Base-by-base conservation (phyloP, 1,284 basidiomycete species). In the Austroboletus rostrupii region DNA sequence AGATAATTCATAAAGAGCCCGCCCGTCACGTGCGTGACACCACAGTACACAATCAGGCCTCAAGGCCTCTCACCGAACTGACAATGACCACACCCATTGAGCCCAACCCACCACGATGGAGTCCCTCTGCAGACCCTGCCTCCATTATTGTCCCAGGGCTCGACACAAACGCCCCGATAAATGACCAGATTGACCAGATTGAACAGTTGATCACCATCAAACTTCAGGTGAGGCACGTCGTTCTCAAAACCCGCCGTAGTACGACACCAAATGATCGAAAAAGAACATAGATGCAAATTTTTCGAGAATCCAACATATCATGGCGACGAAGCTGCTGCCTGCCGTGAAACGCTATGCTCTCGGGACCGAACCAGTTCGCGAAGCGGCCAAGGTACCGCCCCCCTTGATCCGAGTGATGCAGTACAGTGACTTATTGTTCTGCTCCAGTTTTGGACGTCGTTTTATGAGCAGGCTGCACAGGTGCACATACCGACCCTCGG, bases 281-380 rank as follows among this genome's bases (percentile, higher is more conserved):
- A 72, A 97, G 83, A 90, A 95, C 64, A 89, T 96, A 61, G 94
- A 97, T 64, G 90, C 91, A 52, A 94, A 95, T 66, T 94, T 97
- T 68, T 87, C 94, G 0, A 87, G 80, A 57, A 90, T 94, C 47
- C 92, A 97, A 62, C 81, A 92, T 64, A 72, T 92, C n/a, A 78
- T 97, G 62, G 86, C 91, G 6, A 85, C 78, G 45, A 83, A 80
- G 59, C 75, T 97, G 32, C 69, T 97, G 41, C 94, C 94, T 8
- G 85, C 92, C 14, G 83, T 97, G 56, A 95, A 93, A 67, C 79
- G 87, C 42, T 97, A 92, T 70, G 85, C 91, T 1, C 82, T 91
- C 16, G 88, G 83, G 19, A 91, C 90, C 21, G 86, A 92, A 59
- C 89, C 92, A 6, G 91, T 93, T 17, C 77, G 91, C 59, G 90